Evolutionary conservation across 768 basidiomycete genomes (phyloP).

Genomic region (Trametes coccinea): DNA sequence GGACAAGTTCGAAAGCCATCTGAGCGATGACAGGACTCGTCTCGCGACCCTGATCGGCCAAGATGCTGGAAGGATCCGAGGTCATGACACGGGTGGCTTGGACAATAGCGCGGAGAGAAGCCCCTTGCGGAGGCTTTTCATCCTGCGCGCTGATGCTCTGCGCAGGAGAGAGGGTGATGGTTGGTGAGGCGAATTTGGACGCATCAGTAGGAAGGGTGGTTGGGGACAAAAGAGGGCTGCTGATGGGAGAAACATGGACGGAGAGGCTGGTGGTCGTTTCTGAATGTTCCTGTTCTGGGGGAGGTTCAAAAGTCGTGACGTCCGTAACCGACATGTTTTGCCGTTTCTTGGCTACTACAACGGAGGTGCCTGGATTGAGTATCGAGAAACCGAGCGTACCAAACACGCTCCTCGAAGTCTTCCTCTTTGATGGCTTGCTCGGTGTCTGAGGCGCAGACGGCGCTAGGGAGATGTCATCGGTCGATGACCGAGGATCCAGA

Average conservation of each 20-base stretch:
- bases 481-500: background rate
- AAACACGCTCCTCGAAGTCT: constrained; percentile 64
- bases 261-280: constrained; percentile 5
- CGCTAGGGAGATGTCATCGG: constrained; percentile 14
- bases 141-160: constrained; percentile 21
- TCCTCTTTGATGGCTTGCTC: constrained; percentile 34
- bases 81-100: constrained; percentile 91
- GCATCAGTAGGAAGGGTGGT: constrained; percentile 4
- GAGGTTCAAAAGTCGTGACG: constrained; percentile 8
- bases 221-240: constrained; percentile 15
- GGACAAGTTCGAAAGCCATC: constrained; percentile 68
- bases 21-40: constrained; percentile 58
- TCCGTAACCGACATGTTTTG: constrained; percentile 28
- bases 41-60: constrained; percentile 69
- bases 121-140: constrained; percentile 51
- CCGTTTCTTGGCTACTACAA: constrained; percentile 20
- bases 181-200: background rate
- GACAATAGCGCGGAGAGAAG: constrained; percentile 71
- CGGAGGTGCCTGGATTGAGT: constrained; percentile 47
- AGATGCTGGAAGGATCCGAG: constrained; percentile 69
- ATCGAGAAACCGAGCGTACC: constrained; percentile 71
- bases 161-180: constrained; percentile 13
- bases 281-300: background rate
- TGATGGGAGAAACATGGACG: constrained; percentile 12
- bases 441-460: constrained; percentile 18